Base-by-base conservation (phyloP, 176 grass and related monocot species). In the Oryza brachyantha region DNA sequence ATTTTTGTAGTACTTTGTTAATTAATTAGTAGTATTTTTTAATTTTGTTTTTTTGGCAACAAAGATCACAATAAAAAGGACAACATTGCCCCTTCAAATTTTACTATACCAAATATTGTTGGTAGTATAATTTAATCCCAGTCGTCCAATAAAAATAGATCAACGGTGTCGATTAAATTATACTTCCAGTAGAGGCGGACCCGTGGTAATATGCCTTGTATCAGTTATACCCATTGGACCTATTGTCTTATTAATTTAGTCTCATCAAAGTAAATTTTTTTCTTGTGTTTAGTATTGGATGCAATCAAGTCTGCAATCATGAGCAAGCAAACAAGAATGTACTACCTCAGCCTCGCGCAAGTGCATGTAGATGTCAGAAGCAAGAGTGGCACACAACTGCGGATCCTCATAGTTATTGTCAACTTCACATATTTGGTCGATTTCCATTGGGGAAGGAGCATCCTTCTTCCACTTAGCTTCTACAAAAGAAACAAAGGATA, bases 321-420 rank as follows among this genome's bases (percentile, higher is more conserved):
- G 19, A 54, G 50, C 19, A 54, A n/a, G 50, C 2, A 48, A 48
- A 64, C n/a, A 62, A 78, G 61, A 85, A 60, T 61, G 26, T 35
- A 10, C 64, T 64, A 99, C 96, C 96, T 99, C 96, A 79, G 96
- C 96, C 3, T 87, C 76, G 29, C 96, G 88, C 77, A 95, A 72
- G 79, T 99, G 96, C 70, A 73, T 92, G 68, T 99, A 99, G 16
- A 99, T 95, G 68, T 99, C 96, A 64, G 87, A 94, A 85, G 88
- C 96, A 64, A 99, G 86, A 81, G 96, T 89, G 24, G 92, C 88
- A 70, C 96, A 99, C 46, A 95, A 68, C 66, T 99, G 96, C 28
- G 96, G 90, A 78, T 99, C 88, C 66, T 87, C 45, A 0, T 68
- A 87, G 55, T 99, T 82, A 41, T 75, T 85, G 72, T 99, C 96